Evolutionary conservation across 2,329 filamentous ascomycete genomes (phyloP).

Genomic region (Trichoderma guizhouense): DNA sequence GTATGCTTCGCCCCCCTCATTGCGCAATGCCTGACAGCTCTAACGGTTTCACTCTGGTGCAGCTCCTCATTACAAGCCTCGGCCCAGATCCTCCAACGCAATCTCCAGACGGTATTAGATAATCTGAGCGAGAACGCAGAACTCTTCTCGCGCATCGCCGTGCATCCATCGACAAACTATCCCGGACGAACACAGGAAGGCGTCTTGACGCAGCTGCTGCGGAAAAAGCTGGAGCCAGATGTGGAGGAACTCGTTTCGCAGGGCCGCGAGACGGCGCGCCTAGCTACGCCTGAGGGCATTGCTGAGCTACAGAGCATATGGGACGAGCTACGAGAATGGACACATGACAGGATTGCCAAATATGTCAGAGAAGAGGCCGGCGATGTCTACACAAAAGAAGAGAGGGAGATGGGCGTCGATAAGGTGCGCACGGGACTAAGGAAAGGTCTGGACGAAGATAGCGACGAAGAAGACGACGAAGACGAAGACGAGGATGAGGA

Average conservation of each 20-base stretch:
- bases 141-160: slow-evolving; percentile 66
- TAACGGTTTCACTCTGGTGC: background rate
- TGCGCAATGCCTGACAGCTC: background rate
- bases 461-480: slow-evolving; percentile 56
- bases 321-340: slow-evolving; percentile 44
- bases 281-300: slow-evolving; percentile 43
- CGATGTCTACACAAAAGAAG: slow-evolving; percentile 70
- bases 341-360: slow-evolving; percentile 38
- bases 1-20: slow-evolving; percentile 41
- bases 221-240: slow-evolving; percentile 78
- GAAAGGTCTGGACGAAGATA: slow-evolving; percentile 50
- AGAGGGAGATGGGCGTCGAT: slow-evolving; percentile 62
- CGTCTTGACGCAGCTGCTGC: slow-evolving; percentile 66
- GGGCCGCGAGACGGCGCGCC: slow-evolving; percentile 49
- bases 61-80: slow-evolving; percentile 72
- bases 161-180: slow-evolving; percentile 73
- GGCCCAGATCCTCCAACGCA: slow-evolving; percentile 66
- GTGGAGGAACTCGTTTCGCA: slow-evolving; percentile 70
- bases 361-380: slow-evolving; percentile 44
- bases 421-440: slow-evolving; percentile 70
- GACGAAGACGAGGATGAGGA: slow-evolving; percentile 50
- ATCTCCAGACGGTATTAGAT: slow-evolving; percentile 64
- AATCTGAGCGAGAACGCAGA: slow-evolving; percentile 63
- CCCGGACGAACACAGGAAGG: slow-evolving; percentile 65
- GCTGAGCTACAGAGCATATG: slow-evolving; percentile 54